Base-by-base conservation (phyloP, 768 basidiomycete genomes). In the Boletellus emodensis region DNA sequence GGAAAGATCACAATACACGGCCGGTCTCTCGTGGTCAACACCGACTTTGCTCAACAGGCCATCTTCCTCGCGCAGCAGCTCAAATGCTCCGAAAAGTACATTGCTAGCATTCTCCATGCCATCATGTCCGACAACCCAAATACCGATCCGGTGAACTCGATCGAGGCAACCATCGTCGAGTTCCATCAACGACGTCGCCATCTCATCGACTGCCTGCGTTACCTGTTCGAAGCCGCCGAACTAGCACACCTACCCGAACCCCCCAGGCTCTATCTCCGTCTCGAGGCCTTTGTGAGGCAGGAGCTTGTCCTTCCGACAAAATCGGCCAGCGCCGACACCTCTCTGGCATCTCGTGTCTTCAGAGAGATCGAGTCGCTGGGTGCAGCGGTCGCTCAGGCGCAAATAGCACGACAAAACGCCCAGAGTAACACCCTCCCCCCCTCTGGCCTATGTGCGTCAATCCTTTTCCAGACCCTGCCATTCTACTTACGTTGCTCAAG, bases 31-130 rank as follows among this genome's bases (percentile, higher is more conserved):
- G 81, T 83, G 0, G 78, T 94, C 56, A 91, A 90, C 64, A 67
- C 80, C 13, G 87, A 93, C 62, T 92, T 93, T 67, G 83, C 82
- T 13, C 81, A 79, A 44, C 90, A 90, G 65, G 81, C 77, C 48
- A 66, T 88, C 48, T 88, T 90, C 67, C 79, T 94, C 48, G 82
- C 93, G 0, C 82, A 87, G 61, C 82, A 90, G 48, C 83, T 96
- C 46, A 77, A 81, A 59, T 83, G 83, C 56, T 94, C 93, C 12
- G 93, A 95, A 71, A 81, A 84, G 58, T 83, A 88, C 67, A 71
- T 84, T 44, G 88, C 91, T 4, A 74, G 75, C 18, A 77, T 91
- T 15, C 72, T 91, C 40, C 81, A 87, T 51, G 69, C 77, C 18
- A 75, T 86, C 37, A 83, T 84, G 70, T 59, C 76, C 1, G 71